Evolutionary conservation across 2,329 filamentous ascomycete genomes (phyloP).

Genomic region (Thermoascus crustaceus): DNA sequence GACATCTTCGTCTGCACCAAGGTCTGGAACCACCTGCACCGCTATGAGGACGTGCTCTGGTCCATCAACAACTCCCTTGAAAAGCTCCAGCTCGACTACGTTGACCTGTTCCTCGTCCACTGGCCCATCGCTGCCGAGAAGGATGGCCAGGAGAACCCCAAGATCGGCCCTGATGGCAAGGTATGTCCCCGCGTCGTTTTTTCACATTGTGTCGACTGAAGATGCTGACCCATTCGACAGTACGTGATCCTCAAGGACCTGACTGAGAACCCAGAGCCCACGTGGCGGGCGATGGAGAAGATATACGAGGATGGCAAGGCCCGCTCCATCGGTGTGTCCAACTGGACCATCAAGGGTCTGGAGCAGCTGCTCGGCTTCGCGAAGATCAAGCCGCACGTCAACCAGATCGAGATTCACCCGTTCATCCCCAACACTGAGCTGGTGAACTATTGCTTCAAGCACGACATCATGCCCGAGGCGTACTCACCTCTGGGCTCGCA

Average conservation of each 20-base stretch:
- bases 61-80: conserved; percentile 53
- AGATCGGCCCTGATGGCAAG: conserved; percentile 46
- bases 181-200: conserved; percentile 18
- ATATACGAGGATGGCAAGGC: conserved; percentile 53
- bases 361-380: conserved; percentile 38
- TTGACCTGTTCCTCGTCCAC: conserved; percentile 59
- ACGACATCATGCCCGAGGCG: conserved; percentile 34
- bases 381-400: conserved; percentile 36
- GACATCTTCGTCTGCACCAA: conserved; percentile 47
- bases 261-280: conserved; percentile 55
- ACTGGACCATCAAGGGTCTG: conserved; percentile 53
- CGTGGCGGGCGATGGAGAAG: conserved; percentile 61
- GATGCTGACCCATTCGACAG: conserved; percentile 18
- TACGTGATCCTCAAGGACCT: conserved; percentile 57
- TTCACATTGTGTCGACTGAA: conserved; percentile 7
- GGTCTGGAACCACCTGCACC: conserved; percentile 47
- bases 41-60: conserved; percentile 39
- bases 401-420: conserved; percentile 41
- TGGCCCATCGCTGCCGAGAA: conserved; percentile 46
- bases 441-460: conserved; percentile 34
- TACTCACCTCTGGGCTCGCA: conserved; percentile 51
- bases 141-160: conserved; percentile 39
- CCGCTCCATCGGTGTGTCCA: conserved; percentile 68
- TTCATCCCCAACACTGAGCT: conserved; percentile 41
- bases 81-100: conserved; percentile 60